Conservation (phyloP, 805 yeast genomes). For the Phaffomyces opuntiae region DNA sequence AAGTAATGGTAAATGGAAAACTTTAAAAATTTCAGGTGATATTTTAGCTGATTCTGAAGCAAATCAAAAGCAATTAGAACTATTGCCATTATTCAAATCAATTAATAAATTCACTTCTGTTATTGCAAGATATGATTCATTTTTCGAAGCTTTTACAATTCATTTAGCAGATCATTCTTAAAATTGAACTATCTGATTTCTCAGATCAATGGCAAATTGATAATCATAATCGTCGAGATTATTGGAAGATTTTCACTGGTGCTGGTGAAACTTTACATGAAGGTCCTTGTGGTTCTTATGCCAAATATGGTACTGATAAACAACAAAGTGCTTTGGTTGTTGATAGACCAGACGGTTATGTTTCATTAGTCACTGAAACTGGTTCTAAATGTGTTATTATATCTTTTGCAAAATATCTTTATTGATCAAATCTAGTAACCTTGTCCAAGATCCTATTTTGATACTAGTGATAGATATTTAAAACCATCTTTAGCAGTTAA, state of each 20-base stretch:
- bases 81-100: not conserved
- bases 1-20: not conserved
- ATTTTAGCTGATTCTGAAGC: not conserved
- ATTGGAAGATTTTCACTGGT: not conserved
- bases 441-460: not conserved
- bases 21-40: not conserved
- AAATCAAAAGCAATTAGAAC: not conserved
- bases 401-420: not conserved
- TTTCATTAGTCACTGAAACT: not conserved
- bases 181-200: no score
- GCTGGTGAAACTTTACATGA: not conserved
- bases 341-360: not conserved
- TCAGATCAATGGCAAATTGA: slow-evolving; percentile 1
- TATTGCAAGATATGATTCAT: not conserved
- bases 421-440: not conserved
- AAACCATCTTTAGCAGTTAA: not conserved
- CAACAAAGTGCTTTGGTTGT: not conserved
- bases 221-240: not conserved
- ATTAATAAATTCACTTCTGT: not conserved
- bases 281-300: not conserved
- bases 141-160: not conserved
- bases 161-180: not conserved
- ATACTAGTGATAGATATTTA: not conserved
- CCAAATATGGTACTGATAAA: not conserved
- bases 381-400: not conserved